Evolutionary conservation across 306 rosid species (phyloP).

Genomic region (Dalbergia cultrata): DNA sequence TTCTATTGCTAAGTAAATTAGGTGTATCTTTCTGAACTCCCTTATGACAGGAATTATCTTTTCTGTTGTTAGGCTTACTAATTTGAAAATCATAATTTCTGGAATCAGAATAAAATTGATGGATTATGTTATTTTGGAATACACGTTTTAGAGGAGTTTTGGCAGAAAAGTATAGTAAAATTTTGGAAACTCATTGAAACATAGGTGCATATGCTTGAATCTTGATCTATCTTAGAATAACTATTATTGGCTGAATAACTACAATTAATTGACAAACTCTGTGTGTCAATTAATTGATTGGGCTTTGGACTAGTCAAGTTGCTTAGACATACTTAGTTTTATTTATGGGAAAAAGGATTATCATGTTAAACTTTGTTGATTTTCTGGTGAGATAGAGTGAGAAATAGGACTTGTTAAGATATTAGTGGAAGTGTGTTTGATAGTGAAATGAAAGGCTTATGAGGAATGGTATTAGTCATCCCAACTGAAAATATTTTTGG

Average conservation of each 20-base stretch:
- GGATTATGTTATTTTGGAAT: neutral
- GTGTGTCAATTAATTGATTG: neutral
- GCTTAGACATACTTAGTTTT: neutral
- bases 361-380: conserved; percentile 22
- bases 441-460: neutral
- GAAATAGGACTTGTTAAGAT: conserved; percentile 15
- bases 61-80: too few species aligned
- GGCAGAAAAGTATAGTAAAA: conserved; percentile 21
- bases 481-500: neutral
- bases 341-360: too few species aligned
- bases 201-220: conserved; percentile 8
- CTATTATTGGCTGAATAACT: too few species aligned
- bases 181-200: neutral
- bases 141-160: too few species aligned
- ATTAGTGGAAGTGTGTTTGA: neutral
- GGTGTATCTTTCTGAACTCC: too few species aligned
- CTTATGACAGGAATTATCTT: too few species aligned
- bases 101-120: too few species aligned
- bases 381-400: conserved; percentile 27
- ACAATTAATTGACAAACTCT: too few species aligned
- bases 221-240: too few species aligned
- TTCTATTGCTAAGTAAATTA: too few species aligned
- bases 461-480: conserved; percentile 11
- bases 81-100: too few species aligned
- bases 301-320: conserved; percentile 32